These are phyloP conservation scores for Penicillium ucsense DNA, from an alignment of 495 filamentous ascomycete species.

Conservation along the genomic window DNA sequence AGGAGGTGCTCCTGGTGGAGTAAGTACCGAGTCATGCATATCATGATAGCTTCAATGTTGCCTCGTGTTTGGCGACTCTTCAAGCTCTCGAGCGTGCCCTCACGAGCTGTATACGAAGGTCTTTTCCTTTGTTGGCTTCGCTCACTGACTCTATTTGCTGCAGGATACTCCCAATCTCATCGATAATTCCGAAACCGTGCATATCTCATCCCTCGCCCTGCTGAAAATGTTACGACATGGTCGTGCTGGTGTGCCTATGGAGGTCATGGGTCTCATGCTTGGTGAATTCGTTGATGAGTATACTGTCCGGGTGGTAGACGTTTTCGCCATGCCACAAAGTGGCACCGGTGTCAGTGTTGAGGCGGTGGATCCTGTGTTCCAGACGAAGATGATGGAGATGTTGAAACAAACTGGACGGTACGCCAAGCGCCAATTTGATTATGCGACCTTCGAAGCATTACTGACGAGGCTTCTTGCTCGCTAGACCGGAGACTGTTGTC, in stretches of 20 bases:
- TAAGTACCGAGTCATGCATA: conserved; percentile 36
- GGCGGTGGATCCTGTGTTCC: conserved; percentile 95
- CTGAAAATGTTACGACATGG: conserved; percentile 98
- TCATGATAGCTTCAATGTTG: conserved; percentile 1
- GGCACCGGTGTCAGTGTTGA: conserved; percentile 98
- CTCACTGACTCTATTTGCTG: conserved; percentile 5
- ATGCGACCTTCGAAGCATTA: not conserved
- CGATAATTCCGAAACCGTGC: conserved; percentile 98
- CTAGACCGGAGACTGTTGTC: conserved; percentile 87
- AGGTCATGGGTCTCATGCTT: conserved; percentile 99
- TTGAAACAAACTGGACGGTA: conserved; percentile 92
- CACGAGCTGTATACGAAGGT: not conserved
- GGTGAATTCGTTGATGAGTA: conserved; percentile 99
- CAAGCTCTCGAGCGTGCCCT: conserved; percentile 2
- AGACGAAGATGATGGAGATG: conserved; percentile 99
- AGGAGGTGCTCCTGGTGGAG: conserved; percentile 62
- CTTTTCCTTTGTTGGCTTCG: not conserved
- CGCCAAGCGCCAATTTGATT: conserved; percentile 11
- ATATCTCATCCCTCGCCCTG: conserved; percentile 94
- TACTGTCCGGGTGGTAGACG: conserved; percentile 93
- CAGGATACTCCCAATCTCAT: conserved; percentile 83
- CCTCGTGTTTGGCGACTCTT: not conserved
- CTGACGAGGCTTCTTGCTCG: conserved; percentile 1
- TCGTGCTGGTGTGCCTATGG: conserved; percentile 96
- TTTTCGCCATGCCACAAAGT: conserved; percentile 99